Base-by-base conservation (phyloP, 2,329 filamentous ascomycete species). In the Aspergillus tanneri region DNA sequence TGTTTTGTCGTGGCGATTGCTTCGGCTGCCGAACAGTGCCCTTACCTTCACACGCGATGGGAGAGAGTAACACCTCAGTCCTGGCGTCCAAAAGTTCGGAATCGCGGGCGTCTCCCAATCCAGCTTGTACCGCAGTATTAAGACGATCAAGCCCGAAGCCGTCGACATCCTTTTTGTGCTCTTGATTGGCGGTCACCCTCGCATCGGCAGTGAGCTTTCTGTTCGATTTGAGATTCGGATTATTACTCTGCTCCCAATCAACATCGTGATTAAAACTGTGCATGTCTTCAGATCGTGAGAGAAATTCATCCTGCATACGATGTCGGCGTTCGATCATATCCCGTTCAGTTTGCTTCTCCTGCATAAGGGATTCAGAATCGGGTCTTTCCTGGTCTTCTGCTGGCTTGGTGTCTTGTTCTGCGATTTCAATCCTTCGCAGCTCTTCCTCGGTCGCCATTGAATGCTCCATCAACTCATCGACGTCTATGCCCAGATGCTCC, bases 401-500 rank as follows among this genome's bases (percentile, higher is more conserved):
- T 28, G 61, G 53, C 28, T 55, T 53, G 30, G 51, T 56, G 30
- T 53, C 59, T 27, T 77, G 76, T 19, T 81, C 79, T 12, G 69
- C 79, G 12, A 71, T 69, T 55, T 87, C 86, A 38, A 86, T 82
- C 4, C 78, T 76, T 24, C 73, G 77, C 11, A 77, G 74, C 57
- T 86, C 84, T 40, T 83, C 68, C 59, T 90, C 85, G 22, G 82
- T 81, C 57, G 82, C 79, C 42, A 86, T 79, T 57, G 90, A 85
- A 52, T 92, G 83, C 63, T 93, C 89, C 63, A 88, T 83, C 50
- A 96, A 85, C 62, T 89, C 88, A 67, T 99, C 93, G 3, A 96
- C 90, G 63, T 97, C 91, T 30, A 97, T 76, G n/a, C 93, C 93
- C 23, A 99, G 77, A 73, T 99, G 93, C 70, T 99, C 93, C 54